Evolutionary conservation across 495 filamentous ascomycete species (phyloP).

Genomic region (Xylaria palmicola): DNA sequence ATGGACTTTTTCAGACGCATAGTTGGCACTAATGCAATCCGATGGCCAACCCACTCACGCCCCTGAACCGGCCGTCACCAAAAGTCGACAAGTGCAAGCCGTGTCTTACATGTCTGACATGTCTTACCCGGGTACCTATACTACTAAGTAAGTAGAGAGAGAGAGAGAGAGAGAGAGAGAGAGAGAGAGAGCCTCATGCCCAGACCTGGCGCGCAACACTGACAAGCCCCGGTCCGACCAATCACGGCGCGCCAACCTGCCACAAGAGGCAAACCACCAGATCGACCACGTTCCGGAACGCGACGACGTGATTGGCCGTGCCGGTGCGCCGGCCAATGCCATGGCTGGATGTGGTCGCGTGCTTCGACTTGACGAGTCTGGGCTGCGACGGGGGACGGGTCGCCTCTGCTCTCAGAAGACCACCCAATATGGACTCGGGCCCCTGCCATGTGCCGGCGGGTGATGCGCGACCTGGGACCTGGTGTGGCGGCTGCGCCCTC

Average conservation of each 20-base stretch:
- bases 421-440: constrained; percentile 16
- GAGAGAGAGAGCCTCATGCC: neutral
- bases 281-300: constrained; percentile 13
- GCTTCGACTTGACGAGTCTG: constrained; percentile 30
- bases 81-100: no score
- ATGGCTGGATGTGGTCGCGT: constrained; percentile 35
- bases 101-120: no score
- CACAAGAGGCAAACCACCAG: constrained; percentile 16
- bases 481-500: neutral
- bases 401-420: constrained; percentile 13
- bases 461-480: no score
- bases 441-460: constrained; percentile 10
- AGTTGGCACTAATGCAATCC: no score
- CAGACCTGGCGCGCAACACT: neutral
- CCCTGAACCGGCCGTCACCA: no score
- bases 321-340: constrained; percentile 26
- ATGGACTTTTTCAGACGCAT: no score
- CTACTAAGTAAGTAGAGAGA: neutral
- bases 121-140: neutral
- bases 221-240: neutral
- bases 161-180: neutral
- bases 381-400: constrained; percentile 19
- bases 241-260: constrained; percentile 1
- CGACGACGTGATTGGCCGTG: constrained; percentile 20
- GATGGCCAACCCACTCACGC: no score